phyloP scores from a whole-genome alignment of 2,329 filamentous ascomycete species.

The Sporothrix humicola region DNA sequence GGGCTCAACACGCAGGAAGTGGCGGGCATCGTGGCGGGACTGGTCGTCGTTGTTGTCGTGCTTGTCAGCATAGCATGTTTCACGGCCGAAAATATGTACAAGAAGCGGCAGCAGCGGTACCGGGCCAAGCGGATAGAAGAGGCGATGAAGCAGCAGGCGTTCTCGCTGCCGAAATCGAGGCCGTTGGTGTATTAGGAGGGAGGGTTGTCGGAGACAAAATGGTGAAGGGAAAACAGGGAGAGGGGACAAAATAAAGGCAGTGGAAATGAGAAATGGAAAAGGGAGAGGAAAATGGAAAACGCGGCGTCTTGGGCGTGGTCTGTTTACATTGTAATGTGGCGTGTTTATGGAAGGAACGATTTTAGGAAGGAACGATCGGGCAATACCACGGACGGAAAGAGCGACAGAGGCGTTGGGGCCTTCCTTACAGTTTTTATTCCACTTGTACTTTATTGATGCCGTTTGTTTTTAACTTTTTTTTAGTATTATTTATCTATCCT shows the following conservation, averaged over 20 bases:
- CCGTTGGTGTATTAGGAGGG: background rate
- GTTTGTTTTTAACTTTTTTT: background rate
- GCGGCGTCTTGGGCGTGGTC: background rate
- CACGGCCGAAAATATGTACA: slow-evolving; percentile 31
- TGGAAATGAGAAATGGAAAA: background rate
- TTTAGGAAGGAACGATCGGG: background rate
- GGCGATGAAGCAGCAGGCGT: slow-evolving; percentile 3
- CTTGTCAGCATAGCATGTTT: slow-evolving; percentile 32
- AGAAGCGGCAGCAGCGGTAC: slow-evolving; percentile 36
- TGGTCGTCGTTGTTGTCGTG: slow-evolving; percentile 30
- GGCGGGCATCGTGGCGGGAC: slow-evolving; percentile 32
- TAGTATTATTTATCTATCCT: background rate
- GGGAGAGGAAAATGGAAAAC: background rate
- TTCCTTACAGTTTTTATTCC: background rate
- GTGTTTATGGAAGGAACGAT: background rate
- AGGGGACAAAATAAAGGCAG: background rate
- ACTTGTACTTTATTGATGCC: background rate
- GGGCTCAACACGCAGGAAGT: slow-evolving; percentile 32
- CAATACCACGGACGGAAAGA: background rate
- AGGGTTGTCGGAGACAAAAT: background rate
- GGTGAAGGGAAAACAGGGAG: background rate
- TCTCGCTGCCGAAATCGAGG: background rate
- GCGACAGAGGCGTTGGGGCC: background rate
- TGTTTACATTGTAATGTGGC: slow-evolving; percentile 13
- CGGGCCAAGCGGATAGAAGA: background rate